Conservation (phyloP, 768 basidiomycete genomes). For the Polyporus arcularius region DNA sequence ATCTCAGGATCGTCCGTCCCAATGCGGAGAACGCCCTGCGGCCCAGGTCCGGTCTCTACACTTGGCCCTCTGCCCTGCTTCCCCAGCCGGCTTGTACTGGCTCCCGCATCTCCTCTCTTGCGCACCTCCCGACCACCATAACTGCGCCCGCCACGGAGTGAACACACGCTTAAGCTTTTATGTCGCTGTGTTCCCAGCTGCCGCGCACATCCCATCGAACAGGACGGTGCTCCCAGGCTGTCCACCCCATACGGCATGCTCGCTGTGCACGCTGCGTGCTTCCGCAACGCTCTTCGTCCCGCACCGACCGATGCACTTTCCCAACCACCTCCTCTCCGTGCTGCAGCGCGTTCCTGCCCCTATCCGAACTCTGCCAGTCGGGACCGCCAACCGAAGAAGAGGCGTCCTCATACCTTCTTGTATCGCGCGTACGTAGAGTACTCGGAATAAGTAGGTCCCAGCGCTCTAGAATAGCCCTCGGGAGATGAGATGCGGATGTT, state of each 20-base stretch:
- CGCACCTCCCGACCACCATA: background rate
- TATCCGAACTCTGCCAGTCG: background rate
- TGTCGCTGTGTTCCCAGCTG: background rate
- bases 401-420: background rate
- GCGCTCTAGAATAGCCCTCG: background rate
- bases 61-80: constrained; percentile 7
- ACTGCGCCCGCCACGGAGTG: background rate
- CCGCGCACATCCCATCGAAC: constrained; percentile 9
- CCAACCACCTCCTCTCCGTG: background rate
- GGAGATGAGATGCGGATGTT: background rate
- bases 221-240: constrained; percentile 21
- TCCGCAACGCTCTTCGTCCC: constrained; percentile 5
- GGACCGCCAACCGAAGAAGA: background rate
- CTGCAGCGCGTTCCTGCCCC: background rate
- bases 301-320: constrained; percentile 1
- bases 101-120: background rate
- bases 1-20: constrained; percentile 6
- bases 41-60: constrained; percentile 13
- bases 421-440: background rate
- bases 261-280: constrained; percentile 17
- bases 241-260: constrained; percentile 12
- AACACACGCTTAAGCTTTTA: background rate
- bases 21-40: background rate
- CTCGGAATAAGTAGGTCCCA: background rate
- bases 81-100: background rate